A percentile compares a stretch with the other conserved stretches of the same genome.
These are phyloP conservation scores for Psophocarpus tetragonolobus DNA, from an alignment of 306 rosid species.

Conservation along the genomic window DNA sequence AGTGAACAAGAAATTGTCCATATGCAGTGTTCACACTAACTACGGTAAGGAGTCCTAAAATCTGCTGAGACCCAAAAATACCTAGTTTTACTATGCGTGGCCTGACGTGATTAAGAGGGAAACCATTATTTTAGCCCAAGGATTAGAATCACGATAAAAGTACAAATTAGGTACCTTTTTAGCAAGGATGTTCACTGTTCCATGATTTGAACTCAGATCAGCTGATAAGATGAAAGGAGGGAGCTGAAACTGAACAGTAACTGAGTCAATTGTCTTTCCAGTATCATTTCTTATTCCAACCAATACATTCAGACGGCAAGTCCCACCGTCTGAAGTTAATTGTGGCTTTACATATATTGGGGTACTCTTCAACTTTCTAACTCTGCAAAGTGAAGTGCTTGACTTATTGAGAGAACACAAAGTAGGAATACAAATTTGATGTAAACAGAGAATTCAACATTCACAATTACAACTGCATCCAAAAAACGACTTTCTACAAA, in stretches of 20 bases:
- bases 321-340: constrained; percentile 79
- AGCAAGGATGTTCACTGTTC: constrained; percentile 78
- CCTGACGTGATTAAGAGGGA: no score
- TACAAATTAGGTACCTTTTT: constrained; percentile 64
- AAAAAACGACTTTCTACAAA: not conserved
- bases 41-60: no score
- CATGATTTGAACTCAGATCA: constrained; percentile 80
- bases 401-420: constrained; percentile 3
- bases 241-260: constrained; percentile 72
- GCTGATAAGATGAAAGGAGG: constrained; percentile 79
- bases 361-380: constrained; percentile 80
- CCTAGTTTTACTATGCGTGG: no score
- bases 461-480: not conserved
- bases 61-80: no score
- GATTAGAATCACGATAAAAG: constrained; percentile 25
- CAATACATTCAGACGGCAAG: constrained; percentile 73
- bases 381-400: constrained; percentile 50
- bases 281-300: constrained; percentile 86
- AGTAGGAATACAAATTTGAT: not conserved
- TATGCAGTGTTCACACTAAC: not conserved
- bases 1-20: not conserved
- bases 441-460: not conserved
- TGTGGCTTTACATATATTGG: constrained; percentile 94
- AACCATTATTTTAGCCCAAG: no score
- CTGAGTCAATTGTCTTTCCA: constrained; percentile 75